phyloP scores from a whole-genome alignment of 371 early-diverging fungal genomes.

The Racocetra persica region DNA sequence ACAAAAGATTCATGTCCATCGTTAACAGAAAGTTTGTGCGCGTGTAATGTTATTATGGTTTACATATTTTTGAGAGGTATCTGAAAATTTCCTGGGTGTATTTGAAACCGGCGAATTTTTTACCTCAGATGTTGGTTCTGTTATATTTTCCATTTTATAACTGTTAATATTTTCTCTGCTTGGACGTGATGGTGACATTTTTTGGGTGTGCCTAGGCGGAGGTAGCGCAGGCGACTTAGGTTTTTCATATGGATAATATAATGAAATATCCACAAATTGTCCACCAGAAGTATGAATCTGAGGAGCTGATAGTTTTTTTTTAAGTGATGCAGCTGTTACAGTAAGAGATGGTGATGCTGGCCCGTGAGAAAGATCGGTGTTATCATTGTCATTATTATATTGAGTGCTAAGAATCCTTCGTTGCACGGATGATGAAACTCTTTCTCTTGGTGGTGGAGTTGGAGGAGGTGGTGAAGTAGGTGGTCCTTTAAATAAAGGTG shows the following conservation, averaged over 20 bases:
- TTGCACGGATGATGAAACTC: constrained; percentile 36
- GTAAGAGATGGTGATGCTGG: neutral
- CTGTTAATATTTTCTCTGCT: neutral
- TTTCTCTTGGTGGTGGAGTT: constrained; percentile 37
- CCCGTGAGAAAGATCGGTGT: too few relatives aligned
- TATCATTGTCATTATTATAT: too few relatives aligned
- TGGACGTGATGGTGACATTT: neutral
- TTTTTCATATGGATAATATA: too few relatives aligned
- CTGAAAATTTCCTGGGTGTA: neutral
- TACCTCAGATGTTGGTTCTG: too few relatives aligned
- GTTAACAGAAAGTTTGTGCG: neutral
- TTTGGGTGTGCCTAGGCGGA: too few relatives aligned
- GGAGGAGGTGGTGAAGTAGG: constrained; percentile 44
- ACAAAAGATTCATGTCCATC: neutral
- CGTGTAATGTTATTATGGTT: too few relatives aligned
- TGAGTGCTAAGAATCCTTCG: neutral
- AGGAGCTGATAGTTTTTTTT: too few relatives aligned
- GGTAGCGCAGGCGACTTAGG: too few relatives aligned
- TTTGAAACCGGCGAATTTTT: neutral
- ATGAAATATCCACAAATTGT: too few relatives aligned
- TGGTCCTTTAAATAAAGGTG: constrained; percentile 40
- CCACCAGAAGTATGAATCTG: too few relatives aligned
- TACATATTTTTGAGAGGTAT: neutral
- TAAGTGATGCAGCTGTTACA: too few relatives aligned
- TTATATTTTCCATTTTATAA: neutral